phyloP scores from a whole-genome alignment of 345 rosid species.

The Euphorbia lathyris region DNA sequence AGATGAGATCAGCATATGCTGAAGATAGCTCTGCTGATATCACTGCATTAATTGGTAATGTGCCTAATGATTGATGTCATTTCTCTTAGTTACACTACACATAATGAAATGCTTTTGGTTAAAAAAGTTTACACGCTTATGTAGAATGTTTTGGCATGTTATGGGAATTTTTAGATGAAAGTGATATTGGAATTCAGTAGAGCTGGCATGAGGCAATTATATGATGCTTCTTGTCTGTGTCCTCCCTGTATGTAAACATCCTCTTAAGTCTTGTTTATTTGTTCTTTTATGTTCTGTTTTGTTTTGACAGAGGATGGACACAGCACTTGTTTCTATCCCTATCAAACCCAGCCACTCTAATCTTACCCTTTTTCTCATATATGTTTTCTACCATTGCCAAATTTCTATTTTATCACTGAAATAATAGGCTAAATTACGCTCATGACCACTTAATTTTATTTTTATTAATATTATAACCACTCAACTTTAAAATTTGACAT shows the following conservation, averaged over 20 bases:
- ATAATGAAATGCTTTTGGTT: conserved; percentile 15
- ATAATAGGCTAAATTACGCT: too few species aligned
- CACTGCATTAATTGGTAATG: conserved; percentile 1
- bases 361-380: background rate
- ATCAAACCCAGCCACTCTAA: conserved; percentile 17
- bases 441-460: too few species aligned
- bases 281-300: background rate
- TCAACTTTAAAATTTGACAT: too few species aligned
- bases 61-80: conserved; percentile 14
- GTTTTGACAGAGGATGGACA: conserved; percentile 4
- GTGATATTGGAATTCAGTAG: too few species aligned
- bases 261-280: background rate
- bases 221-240: conserved; percentile 32
- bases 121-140: too few species aligned
- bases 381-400: conserved; percentile 16
- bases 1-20: conserved; percentile 29
- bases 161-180: too few species aligned
- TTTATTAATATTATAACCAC: too few species aligned
- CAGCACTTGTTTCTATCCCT: conserved; percentile 16
- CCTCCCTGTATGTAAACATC: conserved; percentile 18
- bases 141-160: too few species aligned
- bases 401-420: too few species aligned
- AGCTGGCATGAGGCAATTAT: conserved; percentile 24
- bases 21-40: conserved; percentile 50
- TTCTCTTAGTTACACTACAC: conserved; percentile 10